Conservation (phyloP, 2,329 filamentous ascomycete species). For the Ceratocystiopsis minuta region DNA sequence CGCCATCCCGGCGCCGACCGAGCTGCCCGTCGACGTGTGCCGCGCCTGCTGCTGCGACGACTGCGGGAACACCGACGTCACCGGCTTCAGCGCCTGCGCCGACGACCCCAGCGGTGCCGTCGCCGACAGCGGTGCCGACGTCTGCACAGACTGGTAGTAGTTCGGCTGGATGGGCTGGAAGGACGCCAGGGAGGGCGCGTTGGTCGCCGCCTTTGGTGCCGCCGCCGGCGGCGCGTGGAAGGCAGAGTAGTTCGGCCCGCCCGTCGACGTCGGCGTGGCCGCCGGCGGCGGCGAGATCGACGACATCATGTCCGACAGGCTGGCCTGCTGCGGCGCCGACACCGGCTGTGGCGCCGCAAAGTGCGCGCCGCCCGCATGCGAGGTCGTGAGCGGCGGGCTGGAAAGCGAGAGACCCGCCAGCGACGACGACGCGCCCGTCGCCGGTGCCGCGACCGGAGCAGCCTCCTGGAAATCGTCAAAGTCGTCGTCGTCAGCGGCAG, state of each 20-base stretch:
- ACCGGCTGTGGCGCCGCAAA: constrained; percentile 73
- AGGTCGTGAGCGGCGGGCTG: constrained; percentile 28
- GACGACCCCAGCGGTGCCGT: constrained; percentile 12
- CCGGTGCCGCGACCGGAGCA: constrained; percentile 6
- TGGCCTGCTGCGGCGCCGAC: constrained; percentile 63
- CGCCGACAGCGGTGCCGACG: constrained; percentile 8
- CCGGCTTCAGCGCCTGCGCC: constrained; percentile 8
- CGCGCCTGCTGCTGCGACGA: background rate
- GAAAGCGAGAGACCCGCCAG: constrained; percentile 23
- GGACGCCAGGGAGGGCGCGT: constrained; percentile 24
- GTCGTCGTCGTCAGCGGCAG: constrained; percentile 62
- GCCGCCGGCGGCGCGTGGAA: constrained; percentile 32
- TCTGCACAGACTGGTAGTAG: constrained; percentile 75
- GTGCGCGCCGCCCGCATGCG: constrained; percentile 40
- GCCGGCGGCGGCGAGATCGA: constrained; percentile 61
- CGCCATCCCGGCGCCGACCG: constrained; percentile 12
- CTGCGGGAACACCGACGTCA: constrained; percentile 9
- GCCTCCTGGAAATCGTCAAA: constrained; percentile 85
- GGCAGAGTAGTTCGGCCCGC: constrained; percentile 44
- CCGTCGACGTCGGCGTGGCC: constrained; percentile 20
- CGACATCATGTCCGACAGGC: constrained; percentile 63
- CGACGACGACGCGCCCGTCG: constrained; percentile 14
- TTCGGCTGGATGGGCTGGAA: constrained; percentile 74
- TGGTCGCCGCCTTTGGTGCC: constrained; percentile 23
- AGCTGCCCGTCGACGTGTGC: constrained; percentile 10